Evolutionary conservation across 306 rosid species (phyloP), one percentile per base, ranked within the genome.

Genomic region (Lotus japonicus): DNA sequence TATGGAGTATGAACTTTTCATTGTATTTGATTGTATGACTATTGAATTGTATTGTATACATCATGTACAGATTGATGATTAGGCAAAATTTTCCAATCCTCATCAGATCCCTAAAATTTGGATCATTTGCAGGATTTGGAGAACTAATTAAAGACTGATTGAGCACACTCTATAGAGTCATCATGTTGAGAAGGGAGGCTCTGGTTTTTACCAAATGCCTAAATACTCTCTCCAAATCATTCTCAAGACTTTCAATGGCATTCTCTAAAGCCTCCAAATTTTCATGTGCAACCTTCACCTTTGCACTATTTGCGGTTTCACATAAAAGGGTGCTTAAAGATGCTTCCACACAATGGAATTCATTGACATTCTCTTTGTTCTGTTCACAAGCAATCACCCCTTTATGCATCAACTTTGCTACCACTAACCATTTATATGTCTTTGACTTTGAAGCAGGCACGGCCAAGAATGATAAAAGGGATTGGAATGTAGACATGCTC

Each of bases 201-300:
- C 97, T 91, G 2, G 81, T 61, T 56, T 79, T 91, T 6, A 88
- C 77, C 84, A 91, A 63, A 61, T 69, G 72, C 85, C 86, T 84
- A 72, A 81, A 88, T 11, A 88, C 11, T 7, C 26, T 72, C 43
- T 82, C 88, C 72, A 91, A 38, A 1, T 82, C 83, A 56, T 64
- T 84, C 67, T 88, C 96, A 23, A 91, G 14, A 48, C 69, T 71
- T 76, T 83, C 86, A 64, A 81, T 74, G 36, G 79, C 73, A 14
- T 56, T 73, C 70, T 83, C 90, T 81, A 84, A 80, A 61, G 52
- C 80, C 80, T 84, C 75, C 69, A 86, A 73, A 0, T 60, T 74
- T 19, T 57, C 53, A 5, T 71, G 66, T 42, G 80, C 78, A 7
- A 1, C 51, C 55, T 63, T 64, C 19, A 82, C 75, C 72, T 80